Conservation (phyloP, 2,329 filamentous ascomycete genomes). For the Aurifilum marmelostoma region DNA sequence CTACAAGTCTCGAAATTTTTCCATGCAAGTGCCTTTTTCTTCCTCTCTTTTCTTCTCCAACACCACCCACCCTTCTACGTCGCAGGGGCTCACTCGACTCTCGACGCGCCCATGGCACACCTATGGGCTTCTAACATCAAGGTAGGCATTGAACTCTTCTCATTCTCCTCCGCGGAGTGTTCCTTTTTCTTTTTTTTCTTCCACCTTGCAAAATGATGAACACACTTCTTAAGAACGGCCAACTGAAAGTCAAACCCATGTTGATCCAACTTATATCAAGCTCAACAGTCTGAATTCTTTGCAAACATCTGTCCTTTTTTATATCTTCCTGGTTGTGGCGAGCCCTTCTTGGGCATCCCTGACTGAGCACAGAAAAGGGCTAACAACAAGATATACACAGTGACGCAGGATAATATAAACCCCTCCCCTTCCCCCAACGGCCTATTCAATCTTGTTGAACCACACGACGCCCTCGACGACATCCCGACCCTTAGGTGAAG, state of each 20-base stretch:
- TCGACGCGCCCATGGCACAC: neutral
- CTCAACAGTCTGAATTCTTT: constrained; percentile 63
- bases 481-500: constrained; percentile 31
- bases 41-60: neutral
- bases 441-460: constrained; percentile 35
- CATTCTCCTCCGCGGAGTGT: neutral
- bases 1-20: constrained; percentile 1
- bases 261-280: constrained; percentile 54
- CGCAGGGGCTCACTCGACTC: neutral
- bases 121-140: neutral
- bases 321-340: neutral
- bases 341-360: neutral
- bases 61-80: neutral
- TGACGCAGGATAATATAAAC: constrained; percentile 11
- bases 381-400: constrained; percentile 19
- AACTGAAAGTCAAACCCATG: constrained; percentile 34
- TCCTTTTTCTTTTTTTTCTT: no score
- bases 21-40: neutral
- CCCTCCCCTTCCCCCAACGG: neutral
- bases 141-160: neutral
- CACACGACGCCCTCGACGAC: constrained; percentile 38
- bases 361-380: constrained; percentile 6
- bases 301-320: constrained; percentile 1
- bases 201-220: constrained; percentile 31
- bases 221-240: constrained; percentile 33